phyloP scores from a whole-genome alignment of 768 basidiomycete genomes.

The Boletus sp. region DNA sequence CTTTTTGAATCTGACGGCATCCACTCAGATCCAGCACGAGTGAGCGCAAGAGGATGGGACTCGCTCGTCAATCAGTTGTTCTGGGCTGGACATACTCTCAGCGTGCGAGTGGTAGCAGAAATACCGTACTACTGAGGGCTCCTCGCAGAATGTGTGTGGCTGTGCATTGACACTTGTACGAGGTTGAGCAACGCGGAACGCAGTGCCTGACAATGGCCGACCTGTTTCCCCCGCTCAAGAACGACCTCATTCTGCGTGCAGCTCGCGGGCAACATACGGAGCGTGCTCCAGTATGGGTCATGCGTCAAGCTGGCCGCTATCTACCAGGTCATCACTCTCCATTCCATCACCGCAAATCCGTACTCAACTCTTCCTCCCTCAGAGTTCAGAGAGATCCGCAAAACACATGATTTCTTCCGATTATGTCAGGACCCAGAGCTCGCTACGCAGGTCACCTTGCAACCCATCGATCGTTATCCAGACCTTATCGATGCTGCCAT shows the following conservation, averaged over 20 bases:
- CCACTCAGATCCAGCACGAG: neutral
- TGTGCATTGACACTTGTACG: slow-evolving; percentile 3
- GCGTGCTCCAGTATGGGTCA: slow-evolving; percentile 96
- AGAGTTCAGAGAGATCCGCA: slow-evolving; percentile 91
- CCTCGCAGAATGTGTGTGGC: slow-evolving; percentile 17
- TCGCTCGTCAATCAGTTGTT: slow-evolving; percentile 65
- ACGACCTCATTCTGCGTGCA: slow-evolving; percentile 87
- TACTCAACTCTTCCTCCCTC: slow-evolving; percentile 1
- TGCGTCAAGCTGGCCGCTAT: slow-evolving; percentile 96
- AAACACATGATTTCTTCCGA: slow-evolving; percentile 90
- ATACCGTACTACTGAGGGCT: no score
- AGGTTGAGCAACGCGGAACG: no score
- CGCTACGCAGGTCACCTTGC: slow-evolving; percentile 86
- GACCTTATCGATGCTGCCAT: slow-evolving; percentile 93
- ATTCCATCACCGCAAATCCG: neutral
- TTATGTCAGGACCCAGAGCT: slow-evolving; percentile 90
- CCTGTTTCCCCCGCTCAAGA: slow-evolving; percentile 72
- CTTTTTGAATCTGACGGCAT: slow-evolving; percentile 61
- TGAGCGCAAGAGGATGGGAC: slow-evolving; percentile 9
- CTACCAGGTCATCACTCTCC: slow-evolving; percentile 66
- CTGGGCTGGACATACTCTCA: slow-evolving; percentile 57
- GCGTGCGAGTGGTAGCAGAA: no score
- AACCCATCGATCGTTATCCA: slow-evolving; percentile 86
- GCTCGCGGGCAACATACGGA: slow-evolving; percentile 87
- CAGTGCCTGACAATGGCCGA: slow-evolving; percentile 36